These are phyloP conservation scores for Carex scoparia DNA, from an alignment of 176 grass and related monocot species.

Conservation along the genomic window DNA sequence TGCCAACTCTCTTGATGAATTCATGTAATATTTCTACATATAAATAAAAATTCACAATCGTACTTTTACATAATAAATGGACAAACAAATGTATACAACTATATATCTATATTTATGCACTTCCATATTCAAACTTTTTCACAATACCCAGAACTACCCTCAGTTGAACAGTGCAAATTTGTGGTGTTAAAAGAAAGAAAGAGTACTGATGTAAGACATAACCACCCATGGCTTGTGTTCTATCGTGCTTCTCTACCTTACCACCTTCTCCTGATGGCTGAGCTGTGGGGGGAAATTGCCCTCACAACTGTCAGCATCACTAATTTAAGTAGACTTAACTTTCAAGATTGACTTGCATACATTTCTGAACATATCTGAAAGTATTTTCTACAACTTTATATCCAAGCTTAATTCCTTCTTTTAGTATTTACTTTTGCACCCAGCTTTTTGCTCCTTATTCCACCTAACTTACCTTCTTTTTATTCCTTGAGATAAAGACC, in stretches of 20 bases:
- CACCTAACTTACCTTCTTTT: neutral
- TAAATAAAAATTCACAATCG: neutral
- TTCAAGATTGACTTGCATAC: neutral
- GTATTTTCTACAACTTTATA: neutral
- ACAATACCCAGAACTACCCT: neutral
- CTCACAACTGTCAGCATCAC: neutral
- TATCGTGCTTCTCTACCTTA: neutral
- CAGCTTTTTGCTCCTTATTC: neutral
- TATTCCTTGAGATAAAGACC: neutral
- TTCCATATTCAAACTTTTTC: neutral
- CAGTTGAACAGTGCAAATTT: neutral
- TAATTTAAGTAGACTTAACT: neutral
- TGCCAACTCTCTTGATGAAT: constrained; percentile 92
- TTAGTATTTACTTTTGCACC: neutral
- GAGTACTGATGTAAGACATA: neutral
- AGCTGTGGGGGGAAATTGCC: neutral
- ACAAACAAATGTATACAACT: neutral
- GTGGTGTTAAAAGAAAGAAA: neutral
- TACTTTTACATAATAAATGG: neutral
- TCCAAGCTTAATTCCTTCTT: neutral
- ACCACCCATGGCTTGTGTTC: neutral
- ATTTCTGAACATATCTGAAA: constrained; percentile 8
- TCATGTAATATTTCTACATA: constrained; percentile 97
- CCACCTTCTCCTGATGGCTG: neutral
- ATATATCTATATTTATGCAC: neutral